These are phyloP conservation scores for Zymoseptoria pseudotritici DNA, from an alignment of 2,329 filamentous ascomycete species.

Conservation along the genomic window DNA sequence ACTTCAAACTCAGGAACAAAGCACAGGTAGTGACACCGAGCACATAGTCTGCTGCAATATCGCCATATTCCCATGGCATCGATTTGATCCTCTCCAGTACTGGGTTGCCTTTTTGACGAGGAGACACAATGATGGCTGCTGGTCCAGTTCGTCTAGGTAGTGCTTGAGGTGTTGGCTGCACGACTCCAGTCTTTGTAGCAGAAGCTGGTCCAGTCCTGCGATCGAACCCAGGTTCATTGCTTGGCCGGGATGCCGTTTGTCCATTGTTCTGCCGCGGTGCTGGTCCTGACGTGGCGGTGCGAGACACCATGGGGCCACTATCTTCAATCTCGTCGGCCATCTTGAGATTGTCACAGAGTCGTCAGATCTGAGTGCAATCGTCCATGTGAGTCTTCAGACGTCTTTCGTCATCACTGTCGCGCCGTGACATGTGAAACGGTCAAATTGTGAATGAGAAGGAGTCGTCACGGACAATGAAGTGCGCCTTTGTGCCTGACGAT, in stretches of 20 bases:
- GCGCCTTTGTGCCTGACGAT: not conserved
- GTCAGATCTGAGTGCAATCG: not conserved
- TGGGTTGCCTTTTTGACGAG: conserved; percentile 90
- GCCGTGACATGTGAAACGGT: not conserved
- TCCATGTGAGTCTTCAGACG: not conserved
- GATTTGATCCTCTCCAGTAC: conserved; percentile 75
- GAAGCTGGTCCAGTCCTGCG: conserved; percentile 13
- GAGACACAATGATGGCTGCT: conserved; percentile 80
- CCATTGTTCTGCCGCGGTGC: not conserved
- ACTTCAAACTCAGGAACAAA: conserved; percentile 89
- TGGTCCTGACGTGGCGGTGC: conserved; percentile 11
- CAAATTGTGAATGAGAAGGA: not conserved
- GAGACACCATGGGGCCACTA: conserved; percentile 14
- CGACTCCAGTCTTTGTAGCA: conserved; percentile 20
- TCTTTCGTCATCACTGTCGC: not conserved
- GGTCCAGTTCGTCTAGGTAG: conserved; percentile 59
- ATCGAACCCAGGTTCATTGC: conserved; percentile 13
- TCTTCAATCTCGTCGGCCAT: conserved; percentile 24
- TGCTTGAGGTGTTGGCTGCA: conserved; percentile 81
- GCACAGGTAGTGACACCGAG: conserved; percentile 82
- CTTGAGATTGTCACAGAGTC: not conserved
- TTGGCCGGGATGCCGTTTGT: not conserved
- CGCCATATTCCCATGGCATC: conserved; percentile 91
- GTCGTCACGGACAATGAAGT: not conserved
- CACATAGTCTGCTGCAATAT: conserved; percentile 92